Conservation (phyloP, 176 grass and related monocot species). For the Aegilops umbellulata region DNA sequence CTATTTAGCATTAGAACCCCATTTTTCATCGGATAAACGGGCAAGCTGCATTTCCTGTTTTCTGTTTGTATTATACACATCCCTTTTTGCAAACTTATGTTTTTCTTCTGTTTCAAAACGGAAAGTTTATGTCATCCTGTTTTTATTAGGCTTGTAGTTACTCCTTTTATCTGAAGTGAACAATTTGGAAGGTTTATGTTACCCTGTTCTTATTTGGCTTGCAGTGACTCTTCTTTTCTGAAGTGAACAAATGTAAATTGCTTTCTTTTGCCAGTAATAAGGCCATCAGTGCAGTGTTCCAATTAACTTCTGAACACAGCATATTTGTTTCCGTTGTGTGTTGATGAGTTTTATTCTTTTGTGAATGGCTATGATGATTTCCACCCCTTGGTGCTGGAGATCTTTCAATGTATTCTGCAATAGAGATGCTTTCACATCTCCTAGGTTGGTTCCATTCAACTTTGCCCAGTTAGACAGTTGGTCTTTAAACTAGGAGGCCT, state of each 20-base stretch:
- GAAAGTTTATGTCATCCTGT: neutral
- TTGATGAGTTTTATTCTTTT: neutral
- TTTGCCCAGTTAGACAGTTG: neutral
- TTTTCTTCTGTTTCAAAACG: too few relatives aligned
- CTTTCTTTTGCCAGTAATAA: neutral
- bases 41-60: neutral
- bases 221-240: too few relatives aligned
- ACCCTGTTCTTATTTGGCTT: too few relatives aligned
- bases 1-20: neutral
- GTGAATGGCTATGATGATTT: neutral
- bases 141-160: too few relatives aligned
- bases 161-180: neutral
- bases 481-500: constrained; percentile 5
- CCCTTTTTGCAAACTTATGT: too few relatives aligned
- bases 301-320: neutral
- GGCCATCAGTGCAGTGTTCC: neutral
- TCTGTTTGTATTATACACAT: neutral
- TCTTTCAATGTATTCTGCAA: neutral
- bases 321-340: neutral
- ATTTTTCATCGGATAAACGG: neutral
- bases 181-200: neutral
- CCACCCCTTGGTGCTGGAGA: neutral
- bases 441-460: neutral
- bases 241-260: neutral
- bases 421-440: neutral